phyloP scores from a whole-genome alignment of 148 eudicot genomes.

The Agrostemma githago region DNA sequence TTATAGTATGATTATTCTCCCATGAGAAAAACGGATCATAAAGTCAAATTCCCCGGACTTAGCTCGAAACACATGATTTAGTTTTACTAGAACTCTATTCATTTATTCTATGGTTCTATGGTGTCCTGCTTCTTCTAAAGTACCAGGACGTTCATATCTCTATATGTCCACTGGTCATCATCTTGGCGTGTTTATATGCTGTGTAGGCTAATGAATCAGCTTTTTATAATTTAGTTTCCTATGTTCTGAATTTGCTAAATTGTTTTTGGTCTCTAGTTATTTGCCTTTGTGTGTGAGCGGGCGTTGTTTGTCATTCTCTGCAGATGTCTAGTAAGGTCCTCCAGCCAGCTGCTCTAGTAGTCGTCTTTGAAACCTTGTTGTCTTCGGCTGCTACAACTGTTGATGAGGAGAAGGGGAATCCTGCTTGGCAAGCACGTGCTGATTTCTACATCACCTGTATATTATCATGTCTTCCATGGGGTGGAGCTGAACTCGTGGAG shows the following conservation, averaged over 20 bases:
- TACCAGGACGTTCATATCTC: no score
- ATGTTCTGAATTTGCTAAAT: not conserved
- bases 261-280: not conserved
- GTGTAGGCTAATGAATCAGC: not conserved
- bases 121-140: no score
- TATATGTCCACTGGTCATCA: no score
- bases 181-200: not conserved
- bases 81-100: no score
- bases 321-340: conserved; percentile 98
- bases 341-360: conserved; percentile 70
- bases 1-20: no score
- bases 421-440: conserved; percentile 98
- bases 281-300: conserved; percentile 1
- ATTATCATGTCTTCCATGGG: conserved; percentile 97
- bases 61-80: no score
- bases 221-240: not conserved
- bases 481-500: conserved; percentile 93
- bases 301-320: conserved; percentile 13
- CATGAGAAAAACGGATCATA: no score
- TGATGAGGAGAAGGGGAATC: conserved; percentile 97
- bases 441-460: conserved; percentile 87
- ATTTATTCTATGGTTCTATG: no score
- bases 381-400: conserved; percentile 97
- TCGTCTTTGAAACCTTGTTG: conserved; percentile 73
- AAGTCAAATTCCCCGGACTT: no score